Conservation (phyloP, 352 stramenopile genomes). For the Blastocystis sp. region DNA sequence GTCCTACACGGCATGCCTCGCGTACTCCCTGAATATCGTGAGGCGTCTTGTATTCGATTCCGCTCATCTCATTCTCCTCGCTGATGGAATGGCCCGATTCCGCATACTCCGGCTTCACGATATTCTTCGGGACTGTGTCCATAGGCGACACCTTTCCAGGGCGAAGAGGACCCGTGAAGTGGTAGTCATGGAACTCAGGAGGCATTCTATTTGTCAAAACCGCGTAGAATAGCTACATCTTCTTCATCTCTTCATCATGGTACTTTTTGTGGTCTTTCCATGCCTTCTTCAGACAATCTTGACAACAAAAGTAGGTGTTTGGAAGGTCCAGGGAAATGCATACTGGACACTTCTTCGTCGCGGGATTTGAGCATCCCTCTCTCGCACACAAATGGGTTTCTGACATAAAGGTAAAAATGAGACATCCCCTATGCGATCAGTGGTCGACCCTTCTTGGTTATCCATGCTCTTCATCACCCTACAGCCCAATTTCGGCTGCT, state of each 20-base stretch:
- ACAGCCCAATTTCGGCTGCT: neutral
- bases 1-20: slow-evolving; percentile 72
- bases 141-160: slow-evolving; percentile 71
- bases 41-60: slow-evolving; percentile 80
- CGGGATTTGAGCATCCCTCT: slow-evolving; percentile 68
- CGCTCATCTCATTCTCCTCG: slow-evolving; percentile 59
- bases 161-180: slow-evolving; percentile 69
- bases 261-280: slow-evolving; percentile 86
- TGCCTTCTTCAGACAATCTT: slow-evolving; percentile 85
- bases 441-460: neutral
- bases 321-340: slow-evolving; percentile 79
- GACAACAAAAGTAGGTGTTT: slow-evolving; percentile 61
- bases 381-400: slow-evolving; percentile 7
- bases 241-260: slow-evolving; percentile 83
- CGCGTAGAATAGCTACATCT: slow-evolving; percentile 59
- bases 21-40: slow-evolving; percentile 85
- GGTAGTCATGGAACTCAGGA: slow-evolving; percentile 62
- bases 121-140: neutral
- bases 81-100: slow-evolving; percentile 62
- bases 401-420: slow-evolving; percentile 42
- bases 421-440: neutral
- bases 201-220: slow-evolving; percentile 43
- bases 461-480: neutral
- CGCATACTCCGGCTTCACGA: slow-evolving; percentile 57
- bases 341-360: slow-evolving; percentile 74